phyloP scores from a whole-genome alignment of 2,329 filamentous ascomycete genomes.

The Teratosphaeria nubilosa region DNA sequence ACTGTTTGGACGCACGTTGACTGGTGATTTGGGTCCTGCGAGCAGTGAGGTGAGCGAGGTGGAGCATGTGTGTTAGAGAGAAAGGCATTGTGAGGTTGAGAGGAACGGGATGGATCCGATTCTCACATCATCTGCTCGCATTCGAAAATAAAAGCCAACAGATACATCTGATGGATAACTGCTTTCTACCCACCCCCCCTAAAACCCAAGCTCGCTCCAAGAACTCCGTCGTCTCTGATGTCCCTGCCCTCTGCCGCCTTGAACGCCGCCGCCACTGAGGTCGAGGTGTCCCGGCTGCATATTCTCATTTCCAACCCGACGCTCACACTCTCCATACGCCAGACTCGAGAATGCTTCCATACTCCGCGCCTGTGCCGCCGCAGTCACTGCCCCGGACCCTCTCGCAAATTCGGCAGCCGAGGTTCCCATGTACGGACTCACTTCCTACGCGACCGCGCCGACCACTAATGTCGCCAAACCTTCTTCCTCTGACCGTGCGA shows the following conservation, averaged over 20 bases:
- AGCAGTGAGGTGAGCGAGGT: conserved; percentile 41
- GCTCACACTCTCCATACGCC: not conserved
- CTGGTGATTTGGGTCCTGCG: conserved; percentile 63
- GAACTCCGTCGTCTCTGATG: conserved; percentile 3
- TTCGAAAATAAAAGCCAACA: not conserved
- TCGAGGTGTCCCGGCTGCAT: not conserved
- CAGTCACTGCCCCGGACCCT: not conserved
- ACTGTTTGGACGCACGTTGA: conserved; percentile 68
- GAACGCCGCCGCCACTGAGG: not conserved
- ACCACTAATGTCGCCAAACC: conserved; percentile 77
- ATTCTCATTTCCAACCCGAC: not conserved
- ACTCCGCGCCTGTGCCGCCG: not conserved
- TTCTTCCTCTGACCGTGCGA: conserved; percentile 83
- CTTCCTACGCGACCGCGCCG: conserved; percentile 62
- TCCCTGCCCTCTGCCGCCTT: not conserved
- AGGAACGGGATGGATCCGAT: not conserved
- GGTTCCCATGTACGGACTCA: not conserved
- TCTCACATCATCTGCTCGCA: not conserved
- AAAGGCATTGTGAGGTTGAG: not conserved
- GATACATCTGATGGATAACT: not conserved
- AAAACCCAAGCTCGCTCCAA: conserved; percentile 5
- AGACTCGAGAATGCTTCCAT: not conserved
- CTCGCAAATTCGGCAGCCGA: not conserved
- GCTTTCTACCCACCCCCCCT: not conserved
- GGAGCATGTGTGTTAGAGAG: conserved; percentile 27